Evolutionary conservation across 148 eudicot species (phyloP).

Genomic region (Chenopodium berlandieri): DNA sequence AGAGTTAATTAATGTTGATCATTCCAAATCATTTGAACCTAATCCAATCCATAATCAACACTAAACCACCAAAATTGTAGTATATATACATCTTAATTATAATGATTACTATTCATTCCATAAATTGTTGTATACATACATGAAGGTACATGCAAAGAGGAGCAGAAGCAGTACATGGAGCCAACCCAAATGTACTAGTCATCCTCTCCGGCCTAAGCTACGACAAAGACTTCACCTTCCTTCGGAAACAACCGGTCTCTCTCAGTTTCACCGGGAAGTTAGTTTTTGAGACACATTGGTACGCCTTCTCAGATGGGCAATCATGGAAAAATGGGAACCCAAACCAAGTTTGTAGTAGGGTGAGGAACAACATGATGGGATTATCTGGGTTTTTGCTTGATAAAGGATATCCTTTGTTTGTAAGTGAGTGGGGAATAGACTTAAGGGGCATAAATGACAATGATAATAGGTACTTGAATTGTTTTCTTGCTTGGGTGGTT

Average conservation of each 20-base stretch:
- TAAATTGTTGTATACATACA: not conserved
- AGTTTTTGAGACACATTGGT: conserved; percentile 84
- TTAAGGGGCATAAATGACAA: conserved; percentile 59
- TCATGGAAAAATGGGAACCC: conserved; percentile 65
- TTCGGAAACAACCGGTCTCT: conserved; percentile 32
- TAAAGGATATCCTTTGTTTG: conserved; percentile 73
- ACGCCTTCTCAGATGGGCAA: conserved; percentile 51
- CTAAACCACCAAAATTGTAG: not conserved
- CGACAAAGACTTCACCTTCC: conserved; percentile 71
- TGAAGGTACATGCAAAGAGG: conserved; percentile 84
- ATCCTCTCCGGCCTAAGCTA: conserved; percentile 74
- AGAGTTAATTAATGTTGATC: too few species aligned
- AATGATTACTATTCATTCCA: not conserved
- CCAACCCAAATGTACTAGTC: conserved; percentile 70
- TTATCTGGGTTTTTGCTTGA: conserved; percentile 49
- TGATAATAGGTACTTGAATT: conserved; percentile 73
- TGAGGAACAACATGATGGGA: conserved; percentile 33
- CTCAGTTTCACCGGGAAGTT: conserved; percentile 52
- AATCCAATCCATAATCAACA: too few species aligned
- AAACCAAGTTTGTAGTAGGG: conserved; percentile 62
- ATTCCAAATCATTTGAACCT: too few species aligned
- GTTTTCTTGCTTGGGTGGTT: conserved; percentile 72
- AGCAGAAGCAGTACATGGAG: conserved; percentile 82
- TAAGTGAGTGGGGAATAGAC: conserved; percentile 87
- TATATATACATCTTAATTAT: not conserved